Evolutionary conservation across 2,329 filamentous ascomycete species (phyloP), one percentile per base, ranked within the genome.

Genomic region (Fusarium sp.): DNA sequence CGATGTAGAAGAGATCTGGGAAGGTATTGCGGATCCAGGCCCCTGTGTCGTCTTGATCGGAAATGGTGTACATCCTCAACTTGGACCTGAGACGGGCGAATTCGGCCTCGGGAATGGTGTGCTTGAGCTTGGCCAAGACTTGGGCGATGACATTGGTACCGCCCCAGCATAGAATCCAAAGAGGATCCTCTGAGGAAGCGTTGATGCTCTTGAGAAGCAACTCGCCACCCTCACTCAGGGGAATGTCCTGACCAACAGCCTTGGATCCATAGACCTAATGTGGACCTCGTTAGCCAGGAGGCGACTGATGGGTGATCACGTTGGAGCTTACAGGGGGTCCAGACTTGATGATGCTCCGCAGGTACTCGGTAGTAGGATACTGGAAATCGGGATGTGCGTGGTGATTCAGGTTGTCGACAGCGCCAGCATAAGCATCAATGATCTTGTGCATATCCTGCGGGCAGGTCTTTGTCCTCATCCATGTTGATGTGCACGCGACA

Each of bases 11-110:
- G 7, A 87, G 68, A 25, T 83, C 79, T 0, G 85, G 83, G 57
- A 80, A 87, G 3, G 77, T 78, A 41, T 76, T 72, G 13, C 85
- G 80, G 32, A 88, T 82, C 84, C 84, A 87, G 1, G 78, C 72
- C 0, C 83, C 84, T 0, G 81, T 80, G 58, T 88, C 80, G 58
- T 87, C 85, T 62, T 87, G 85, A 61, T 87, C 85, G 7, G 83
- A 85, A 51, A 87, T 86, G 32, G 84, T 74, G 68, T 85, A 85
- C 8, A 85, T 77, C 11, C 82, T 75, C 4, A 85, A 69, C 59
- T 79, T 80, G 4, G 72, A 62, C 3, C 76, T 71, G 22, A 85
- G 73, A 1, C 52, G 55, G 0, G 73, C 70, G 1, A 77, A 71
- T 1, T 80, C 76, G 36, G 12, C 67, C 56, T 39, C 72, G 56